Evolutionary conservation across 768 basidiomycete genomes (phyloP), one percentile per base, ranked within the genome.

Genomic region (Pleurotus citrinopileatus): DNA sequence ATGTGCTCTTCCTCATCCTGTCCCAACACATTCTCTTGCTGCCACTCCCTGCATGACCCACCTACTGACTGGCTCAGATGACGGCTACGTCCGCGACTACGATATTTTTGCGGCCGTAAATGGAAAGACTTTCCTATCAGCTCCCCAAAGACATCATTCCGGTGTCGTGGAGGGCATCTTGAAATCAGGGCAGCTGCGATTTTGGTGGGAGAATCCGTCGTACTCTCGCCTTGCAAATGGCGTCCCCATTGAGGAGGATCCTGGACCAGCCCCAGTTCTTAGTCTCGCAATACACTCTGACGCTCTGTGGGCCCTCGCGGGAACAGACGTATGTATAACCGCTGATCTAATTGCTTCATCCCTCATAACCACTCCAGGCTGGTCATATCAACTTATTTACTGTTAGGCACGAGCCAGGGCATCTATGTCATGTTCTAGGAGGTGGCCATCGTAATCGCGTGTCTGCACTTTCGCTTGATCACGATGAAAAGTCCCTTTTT

Each of bases 351-450:
- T 56, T 23, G 9, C 43, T 36, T 52, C 8, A 6, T 55, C 17
- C 38, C 38, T 40, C 54, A 56, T 59, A 38, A 58, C 59, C 25
- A 29, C 54, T 47, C 17, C 60, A 96, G 94, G 77, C 80, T 59
- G 97, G 96, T n/a, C 80, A 86, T 60, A 89, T 99, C 66, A 94
- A 94, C 67, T 76, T 99, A 19, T 94, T 90, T 66, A 97, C 94
- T 1, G 80, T 97, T 17, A 85, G 96, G 26, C 95, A 98, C 66
- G 89, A 94, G 42, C 91, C 95, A 44, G 96, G 96, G 42, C 82
- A 81, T 55, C 70, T 88, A 15, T 77, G 81, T 44, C 85, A 91
- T 72, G 79, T 82, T 8, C 79, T 94, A 72, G 77, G 77, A 53
- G 89, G 86, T 1, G 48, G 48, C 4, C 94, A 96, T 64, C 78